Percentiles rank a stretch among this genome's conserved stretches.
Evolutionary conservation across 768 basidiomycete species (phyloP).

Genomic region (Boletus huronensis): DNA sequence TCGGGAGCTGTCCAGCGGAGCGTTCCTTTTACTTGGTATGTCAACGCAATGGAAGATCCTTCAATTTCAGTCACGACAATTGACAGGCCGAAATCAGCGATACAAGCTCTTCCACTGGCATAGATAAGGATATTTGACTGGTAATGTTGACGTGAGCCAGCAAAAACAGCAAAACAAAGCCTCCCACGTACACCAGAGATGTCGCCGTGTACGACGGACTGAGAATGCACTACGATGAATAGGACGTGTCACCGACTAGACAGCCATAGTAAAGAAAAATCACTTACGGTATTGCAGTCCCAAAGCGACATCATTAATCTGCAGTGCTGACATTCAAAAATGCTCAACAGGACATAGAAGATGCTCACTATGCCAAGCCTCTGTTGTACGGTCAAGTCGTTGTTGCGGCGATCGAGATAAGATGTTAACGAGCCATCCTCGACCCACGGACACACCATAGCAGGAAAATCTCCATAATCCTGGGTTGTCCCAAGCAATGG

Average conservation of each 20-base stretch:
- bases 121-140: slow-evolving; percentile 47
- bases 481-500: slow-evolving; percentile 27
- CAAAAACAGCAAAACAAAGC: not conserved
- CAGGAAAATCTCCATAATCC: slow-evolving; percentile 29
- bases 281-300: slow-evolving; percentile 27
- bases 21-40: slow-evolving; percentile 33
- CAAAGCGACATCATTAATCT: slow-evolving; percentile 27
- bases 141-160: not conserved
- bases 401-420: slow-evolving; percentile 18
- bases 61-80: slow-evolving; percentile 36
- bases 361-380: slow-evolving; percentile 17
- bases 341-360: not conserved
- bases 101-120: slow-evolving; percentile 37
- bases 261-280: not conserved
- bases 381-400: slow-evolving; percentile 9
- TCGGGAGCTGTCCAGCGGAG: slow-evolving; percentile 49
- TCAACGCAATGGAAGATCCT: slow-evolving; percentile 33
- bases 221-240: slow-evolving; percentile 17
- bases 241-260: not conserved
- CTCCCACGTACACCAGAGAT: slow-evolving; percentile 25
- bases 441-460: slow-evolving; percentile 35
- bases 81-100: slow-evolving; percentile 49
- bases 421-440: slow-evolving; percentile 27
- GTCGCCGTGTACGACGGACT: slow-evolving; percentile 24
- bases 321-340: not conserved